Evolutionary conservation across 169 alveolate genomes (phyloP).

Genomic region (Babesia sp.): DNA sequence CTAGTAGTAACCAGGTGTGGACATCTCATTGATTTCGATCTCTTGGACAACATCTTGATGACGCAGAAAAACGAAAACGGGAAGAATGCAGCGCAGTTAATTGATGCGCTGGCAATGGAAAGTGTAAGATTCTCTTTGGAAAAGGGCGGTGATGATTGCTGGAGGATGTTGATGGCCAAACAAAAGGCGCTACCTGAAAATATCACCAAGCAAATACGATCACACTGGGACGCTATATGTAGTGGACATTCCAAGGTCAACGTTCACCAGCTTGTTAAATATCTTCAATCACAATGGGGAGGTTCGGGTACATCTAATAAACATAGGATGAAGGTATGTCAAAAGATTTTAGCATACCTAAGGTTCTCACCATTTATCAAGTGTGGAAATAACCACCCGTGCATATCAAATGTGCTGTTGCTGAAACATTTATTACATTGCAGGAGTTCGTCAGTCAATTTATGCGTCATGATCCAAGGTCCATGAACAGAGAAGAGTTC

Average conservation of each 20-base stretch:
- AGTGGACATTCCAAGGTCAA: neutral
- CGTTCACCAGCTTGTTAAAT: constrained; percentile 2
- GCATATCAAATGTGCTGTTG: too few relatives aligned
- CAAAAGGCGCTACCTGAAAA: constrained; percentile 45
- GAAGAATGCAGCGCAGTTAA: constrained; percentile 54
- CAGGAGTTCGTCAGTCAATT: constrained; percentile 60
- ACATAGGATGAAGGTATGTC: constrained; percentile 19
- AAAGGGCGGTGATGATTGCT: constrained; percentile 52
- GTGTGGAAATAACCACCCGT: neutral
- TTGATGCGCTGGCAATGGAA: constrained; percentile 57
- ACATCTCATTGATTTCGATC: constrained; percentile 34
- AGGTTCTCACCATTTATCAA: too few relatives aligned
- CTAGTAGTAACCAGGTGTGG: constrained; percentile 60
- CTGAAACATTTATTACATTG: too few relatives aligned
- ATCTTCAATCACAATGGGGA: constrained; percentile 5
- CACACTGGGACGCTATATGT: constrained; percentile 36
- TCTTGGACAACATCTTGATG: constrained; percentile 41
- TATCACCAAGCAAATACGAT: constrained; percentile 24
- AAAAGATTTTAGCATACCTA: too few relatives aligned
- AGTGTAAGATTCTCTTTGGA: constrained; percentile 27
- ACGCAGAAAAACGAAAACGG: constrained; percentile 34
- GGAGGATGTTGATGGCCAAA: constrained; percentile 59
- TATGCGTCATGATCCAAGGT: constrained; percentile 28
- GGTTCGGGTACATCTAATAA: neutral
- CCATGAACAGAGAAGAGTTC: constrained; percentile 54